Conservation (phyloP, 176 grass and related monocot species). For the Dactylis glomerata region DNA sequence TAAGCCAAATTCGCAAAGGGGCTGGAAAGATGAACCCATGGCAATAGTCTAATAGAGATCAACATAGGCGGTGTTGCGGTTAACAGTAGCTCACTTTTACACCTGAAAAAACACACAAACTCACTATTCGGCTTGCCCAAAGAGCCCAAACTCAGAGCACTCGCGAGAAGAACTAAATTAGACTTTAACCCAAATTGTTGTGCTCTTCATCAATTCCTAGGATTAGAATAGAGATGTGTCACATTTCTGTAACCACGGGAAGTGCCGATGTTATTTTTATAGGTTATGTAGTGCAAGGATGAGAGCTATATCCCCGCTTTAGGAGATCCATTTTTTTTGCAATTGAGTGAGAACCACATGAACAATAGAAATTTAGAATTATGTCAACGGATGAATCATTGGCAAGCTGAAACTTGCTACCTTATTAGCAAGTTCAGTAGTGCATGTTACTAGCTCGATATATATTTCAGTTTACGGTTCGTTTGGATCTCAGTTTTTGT, state of each 20-base stretch:
- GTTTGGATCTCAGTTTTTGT: background rate
- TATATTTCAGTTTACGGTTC: background rate
- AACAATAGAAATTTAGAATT: background rate
- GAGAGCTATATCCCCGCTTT: background rate
- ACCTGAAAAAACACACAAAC: background rate
- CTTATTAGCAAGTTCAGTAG: background rate
- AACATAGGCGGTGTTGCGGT: background rate
- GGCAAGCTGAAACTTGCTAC: background rate
- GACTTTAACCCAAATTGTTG: background rate
- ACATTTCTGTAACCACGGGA: background rate
- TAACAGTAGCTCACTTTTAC: background rate
- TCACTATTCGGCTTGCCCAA: background rate
- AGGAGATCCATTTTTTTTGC: background rate
- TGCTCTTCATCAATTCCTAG: background rate
- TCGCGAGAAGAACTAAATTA: background rate
- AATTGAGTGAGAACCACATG: background rate
- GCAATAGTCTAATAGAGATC: slow-evolving; percentile 29
- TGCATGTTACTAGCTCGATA: background rate
- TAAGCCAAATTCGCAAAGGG: slow-evolving; percentile 23
- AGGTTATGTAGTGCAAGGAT: background rate
- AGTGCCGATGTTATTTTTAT: background rate
- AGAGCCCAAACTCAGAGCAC: background rate
- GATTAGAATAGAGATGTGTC: background rate
- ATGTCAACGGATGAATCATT: background rate
- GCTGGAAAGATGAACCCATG: slow-evolving; percentile 50